Conservation (phyloP, 2,329 filamentous ascomycete species). For the Penicillium sumatraense region DNA sequence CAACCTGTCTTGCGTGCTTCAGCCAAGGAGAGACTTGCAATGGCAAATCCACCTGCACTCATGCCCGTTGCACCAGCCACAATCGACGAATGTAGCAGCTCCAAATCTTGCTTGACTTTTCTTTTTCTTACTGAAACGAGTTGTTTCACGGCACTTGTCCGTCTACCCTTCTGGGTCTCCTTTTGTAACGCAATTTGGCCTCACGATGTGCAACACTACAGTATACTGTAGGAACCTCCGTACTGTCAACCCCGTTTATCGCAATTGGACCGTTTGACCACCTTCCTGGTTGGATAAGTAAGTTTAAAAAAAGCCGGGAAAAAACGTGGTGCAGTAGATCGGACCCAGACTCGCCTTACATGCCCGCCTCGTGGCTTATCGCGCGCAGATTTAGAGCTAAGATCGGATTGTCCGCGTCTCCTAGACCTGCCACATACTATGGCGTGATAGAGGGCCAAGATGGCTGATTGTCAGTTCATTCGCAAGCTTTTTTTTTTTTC, state of each 20-base stretch:
- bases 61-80: background rate
- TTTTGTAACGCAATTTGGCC: conserved; percentile 6
- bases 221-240: background rate
- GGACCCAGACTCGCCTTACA: background rate
- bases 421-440: conserved; percentile 21
- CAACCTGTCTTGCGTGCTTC: conserved; percentile 30
- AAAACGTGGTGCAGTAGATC: background rate
- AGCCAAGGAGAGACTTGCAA: conserved; percentile 8
- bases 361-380: conserved; percentile 2
- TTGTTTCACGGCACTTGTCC: conserved; percentile 1
- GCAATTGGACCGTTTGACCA: background rate
- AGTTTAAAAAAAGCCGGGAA: background rate
- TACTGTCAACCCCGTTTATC: background rate
- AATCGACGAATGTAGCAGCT: background rate
- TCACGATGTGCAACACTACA: background rate
- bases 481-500: conserved; percentile 10
- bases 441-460: conserved; percentile 29
- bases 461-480: conserved; percentile 17
- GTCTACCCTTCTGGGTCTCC: background rate
- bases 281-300: background rate
- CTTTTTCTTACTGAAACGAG: background rate
- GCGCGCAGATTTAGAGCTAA: background rate
- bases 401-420: background rate
- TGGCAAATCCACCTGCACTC: background rate
- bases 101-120: background rate